phyloP scores from a whole-genome alignment of 2,329 filamentous ascomycete species.

The Trichoderma sp. region DNA sequence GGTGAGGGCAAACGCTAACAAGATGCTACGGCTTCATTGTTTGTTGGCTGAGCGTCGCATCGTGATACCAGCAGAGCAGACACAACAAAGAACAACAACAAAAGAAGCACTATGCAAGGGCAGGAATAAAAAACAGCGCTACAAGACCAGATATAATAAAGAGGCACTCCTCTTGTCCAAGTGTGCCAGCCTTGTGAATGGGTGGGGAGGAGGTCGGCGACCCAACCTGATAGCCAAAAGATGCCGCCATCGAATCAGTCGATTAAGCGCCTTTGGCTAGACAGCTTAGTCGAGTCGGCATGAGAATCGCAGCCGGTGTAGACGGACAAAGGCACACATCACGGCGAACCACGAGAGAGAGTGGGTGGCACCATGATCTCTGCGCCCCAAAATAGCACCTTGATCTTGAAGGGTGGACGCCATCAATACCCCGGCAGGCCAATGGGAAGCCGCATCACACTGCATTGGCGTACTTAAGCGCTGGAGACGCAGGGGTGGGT shows the following conservation, averaged over 20 bases:
- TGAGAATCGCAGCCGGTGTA: background rate
- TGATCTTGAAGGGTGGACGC: slow-evolving; percentile 2
- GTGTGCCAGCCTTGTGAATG: slow-evolving; percentile 4
- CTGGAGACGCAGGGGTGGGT: slow-evolving; percentile 16
- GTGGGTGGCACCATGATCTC: slow-evolving; percentile 1
- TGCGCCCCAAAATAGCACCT: slow-evolving; percentile 17
- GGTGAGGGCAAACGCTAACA: slow-evolving; percentile 2
- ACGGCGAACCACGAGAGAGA: background rate
- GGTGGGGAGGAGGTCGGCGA: slow-evolving; percentile 4
- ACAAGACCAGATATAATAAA: slow-evolving; percentile 19
- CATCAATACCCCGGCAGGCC: background rate
- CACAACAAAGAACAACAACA: slow-evolving; percentile 8
- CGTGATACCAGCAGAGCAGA: slow-evolving; percentile 19
- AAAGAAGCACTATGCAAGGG: slow-evolving; percentile 4
- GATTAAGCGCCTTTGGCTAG: slow-evolving; percentile 21
- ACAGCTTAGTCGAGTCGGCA: slow-evolving; percentile 14
- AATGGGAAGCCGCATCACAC: slow-evolving; percentile 19
- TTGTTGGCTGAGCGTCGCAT: slow-evolving; percentile 19
- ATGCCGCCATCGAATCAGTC: slow-evolving; percentile 18
- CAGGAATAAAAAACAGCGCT: slow-evolving; percentile 1
- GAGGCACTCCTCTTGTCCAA: background rate
- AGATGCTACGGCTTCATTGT: slow-evolving; percentile 32
- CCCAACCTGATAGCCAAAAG: background rate
- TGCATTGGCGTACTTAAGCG: slow-evolving; percentile 20
- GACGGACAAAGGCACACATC: slow-evolving; percentile 2